Conservation (phyloP, 176 grass and related monocot genomes). For the Cymbopogon citratus region DNA sequence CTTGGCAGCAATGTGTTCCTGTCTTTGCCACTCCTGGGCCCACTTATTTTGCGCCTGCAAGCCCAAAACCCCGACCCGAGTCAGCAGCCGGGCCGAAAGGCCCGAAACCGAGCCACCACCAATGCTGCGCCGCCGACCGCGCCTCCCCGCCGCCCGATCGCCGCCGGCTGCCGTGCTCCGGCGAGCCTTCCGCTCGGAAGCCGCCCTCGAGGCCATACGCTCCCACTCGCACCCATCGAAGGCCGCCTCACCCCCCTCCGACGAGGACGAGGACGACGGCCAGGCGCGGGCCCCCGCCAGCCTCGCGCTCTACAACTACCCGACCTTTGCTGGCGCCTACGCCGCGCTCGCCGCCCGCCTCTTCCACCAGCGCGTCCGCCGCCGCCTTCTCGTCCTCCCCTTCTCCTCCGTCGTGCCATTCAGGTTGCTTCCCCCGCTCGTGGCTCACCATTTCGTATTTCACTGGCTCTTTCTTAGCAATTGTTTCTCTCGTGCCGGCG, state of each 20-base stretch:
- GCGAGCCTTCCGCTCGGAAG: conserved; percentile 59
- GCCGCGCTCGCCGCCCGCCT: conserved; percentile 68
- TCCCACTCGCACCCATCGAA: conserved; percentile 5
- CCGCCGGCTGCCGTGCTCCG: background rate
- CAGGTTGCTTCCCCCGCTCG: conserved; percentile 32
- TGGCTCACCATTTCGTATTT: background rate
- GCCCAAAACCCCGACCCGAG: background rate
- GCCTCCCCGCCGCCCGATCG: background rate
- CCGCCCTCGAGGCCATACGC: conserved; percentile 50
- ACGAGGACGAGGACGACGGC: conserved; percentile 3
- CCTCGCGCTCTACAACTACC: conserved; percentile 90
- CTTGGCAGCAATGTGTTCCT: too few relatives aligned
- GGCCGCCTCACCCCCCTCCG: background rate
- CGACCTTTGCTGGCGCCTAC: conserved; percentile 77
- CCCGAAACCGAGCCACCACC: background rate
- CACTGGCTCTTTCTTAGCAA: background rate
- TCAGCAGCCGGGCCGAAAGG: background rate
- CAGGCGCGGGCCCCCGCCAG: background rate
- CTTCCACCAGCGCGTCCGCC: conserved; percentile 43
- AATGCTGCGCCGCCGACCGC: conserved; percentile 23
- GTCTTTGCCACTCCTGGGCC: background rate
- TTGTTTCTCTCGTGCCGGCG: background rate
- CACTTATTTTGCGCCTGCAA: background rate
- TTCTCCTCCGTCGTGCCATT: conserved; percentile 81
- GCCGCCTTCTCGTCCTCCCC: conserved; percentile 55